phyloP scores from a whole-genome alignment of 257 asterid genomes.

The Striga asiatica region DNA sequence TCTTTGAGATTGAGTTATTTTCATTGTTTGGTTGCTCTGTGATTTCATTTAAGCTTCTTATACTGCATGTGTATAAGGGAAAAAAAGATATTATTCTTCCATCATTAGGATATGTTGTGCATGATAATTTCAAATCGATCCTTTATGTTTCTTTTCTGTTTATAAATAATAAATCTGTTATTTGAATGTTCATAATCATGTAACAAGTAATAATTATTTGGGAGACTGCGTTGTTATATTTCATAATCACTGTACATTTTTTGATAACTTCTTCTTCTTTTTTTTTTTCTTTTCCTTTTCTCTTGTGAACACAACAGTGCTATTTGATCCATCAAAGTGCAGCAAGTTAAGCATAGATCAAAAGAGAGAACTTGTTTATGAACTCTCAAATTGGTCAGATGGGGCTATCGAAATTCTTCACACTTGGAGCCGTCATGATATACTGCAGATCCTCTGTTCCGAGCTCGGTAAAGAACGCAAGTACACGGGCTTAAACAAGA shows the following conservation, averaged over 20 bases:
- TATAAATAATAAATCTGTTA: not conserved
- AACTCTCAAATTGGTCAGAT: constrained; percentile 58
- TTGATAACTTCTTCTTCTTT: constrained; percentile 1
- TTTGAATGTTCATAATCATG: not conserved
- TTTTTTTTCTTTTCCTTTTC: not conserved
- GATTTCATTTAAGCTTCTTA: not conserved
- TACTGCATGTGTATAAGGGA: too few species aligned
- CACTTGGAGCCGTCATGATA: constrained; percentile 91
- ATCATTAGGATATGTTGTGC: not conserved
- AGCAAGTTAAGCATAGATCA: constrained; percentile 69
- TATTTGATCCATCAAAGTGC: constrained; percentile 59
- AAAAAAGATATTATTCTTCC: not conserved
- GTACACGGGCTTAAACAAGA: constrained; percentile 84
- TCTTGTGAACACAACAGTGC: constrained; percentile 36
- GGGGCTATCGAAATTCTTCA: constrained; percentile 70
- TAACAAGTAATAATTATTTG: not conserved
- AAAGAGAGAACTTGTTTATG: constrained; percentile 68
- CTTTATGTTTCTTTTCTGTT: not conserved
- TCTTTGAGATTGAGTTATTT: too few species aligned
- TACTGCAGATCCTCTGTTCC: constrained; percentile 76
- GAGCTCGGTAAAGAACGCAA: constrained; percentile 96
- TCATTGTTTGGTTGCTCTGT: not conserved
- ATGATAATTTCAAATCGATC: not conserved
- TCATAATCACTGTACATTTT: not conserved
- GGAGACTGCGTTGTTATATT: not conserved